Evolutionary conservation across 768 basidiomycete species (phyloP).

Genomic region (Suillus subalutaceus): DNA sequence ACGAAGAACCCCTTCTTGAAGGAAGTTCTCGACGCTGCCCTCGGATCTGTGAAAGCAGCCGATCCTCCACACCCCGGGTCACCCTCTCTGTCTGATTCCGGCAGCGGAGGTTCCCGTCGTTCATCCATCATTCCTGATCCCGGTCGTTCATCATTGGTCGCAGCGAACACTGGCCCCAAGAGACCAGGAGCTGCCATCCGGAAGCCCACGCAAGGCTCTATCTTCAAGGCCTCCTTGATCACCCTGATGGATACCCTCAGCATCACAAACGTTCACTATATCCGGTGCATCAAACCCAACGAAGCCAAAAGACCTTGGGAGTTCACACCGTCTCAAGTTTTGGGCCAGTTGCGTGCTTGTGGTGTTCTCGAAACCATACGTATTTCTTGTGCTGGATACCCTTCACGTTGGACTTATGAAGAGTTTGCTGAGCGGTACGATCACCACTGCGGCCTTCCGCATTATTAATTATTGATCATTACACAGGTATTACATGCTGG

Average conservation of each 20-base stretch:
- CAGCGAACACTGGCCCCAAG: constrained; percentile 48
- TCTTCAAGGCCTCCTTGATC: constrained; percentile 95
- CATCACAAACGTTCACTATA: constrained; percentile 98
- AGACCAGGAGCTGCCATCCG: constrained; percentile 70
- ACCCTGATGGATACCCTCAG: constrained; percentile 97
- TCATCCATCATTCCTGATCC: constrained; percentile 89
- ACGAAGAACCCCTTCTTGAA: constrained; percentile 93
- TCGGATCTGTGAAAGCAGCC: constrained; percentile 66
- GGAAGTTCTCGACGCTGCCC: constrained; percentile 91
- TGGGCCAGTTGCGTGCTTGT: constrained; percentile 94
- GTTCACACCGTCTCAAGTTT: constrained; percentile 92
- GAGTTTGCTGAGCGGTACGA: constrained; percentile 95
- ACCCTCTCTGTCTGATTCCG: constrained; percentile 78
- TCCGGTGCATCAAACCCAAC: constrained; percentile 99
- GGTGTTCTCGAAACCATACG: constrained; percentile 99
- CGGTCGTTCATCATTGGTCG: constrained; percentile 73
- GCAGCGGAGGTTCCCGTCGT: constrained; percentile 75
- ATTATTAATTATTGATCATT: constrained; percentile 20
- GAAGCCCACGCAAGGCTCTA: constrained; percentile 97
- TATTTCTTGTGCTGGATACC: constrained; percentile 98
- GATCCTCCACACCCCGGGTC: constrained; percentile 75
- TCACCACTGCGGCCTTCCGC: neutral
- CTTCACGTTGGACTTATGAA: constrained; percentile 96
- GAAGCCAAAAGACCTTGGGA: constrained; percentile 97
- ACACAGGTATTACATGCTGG: constrained; percentile 93